Evolutionary conservation across 169 alveolate species (phyloP).

Genomic region (Plasmodium yoelii): DNA sequence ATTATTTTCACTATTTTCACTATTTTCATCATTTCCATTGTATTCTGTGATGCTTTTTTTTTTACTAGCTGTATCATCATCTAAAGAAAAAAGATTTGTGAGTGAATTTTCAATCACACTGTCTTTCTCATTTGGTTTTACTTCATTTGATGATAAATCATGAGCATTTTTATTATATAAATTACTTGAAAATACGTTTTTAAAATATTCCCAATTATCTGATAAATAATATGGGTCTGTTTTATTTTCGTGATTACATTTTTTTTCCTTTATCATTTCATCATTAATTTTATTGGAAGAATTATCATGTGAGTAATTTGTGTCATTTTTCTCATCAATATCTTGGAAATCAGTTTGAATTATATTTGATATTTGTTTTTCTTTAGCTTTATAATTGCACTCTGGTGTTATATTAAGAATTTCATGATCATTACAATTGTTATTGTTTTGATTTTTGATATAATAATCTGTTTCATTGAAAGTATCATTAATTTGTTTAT

Average conservation of each 20-base stretch:
- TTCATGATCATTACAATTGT: no score
- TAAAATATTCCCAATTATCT: conserved; percentile 5
- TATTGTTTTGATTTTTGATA: no score
- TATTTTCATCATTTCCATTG: no score
- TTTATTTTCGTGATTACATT: neutral
- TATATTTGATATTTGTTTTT: no score
- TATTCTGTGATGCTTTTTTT: neutral
- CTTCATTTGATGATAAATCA: neutral
- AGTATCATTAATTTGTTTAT: no score
- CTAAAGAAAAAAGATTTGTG: neutral
- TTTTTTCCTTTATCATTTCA: neutral
- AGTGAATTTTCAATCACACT: neutral
- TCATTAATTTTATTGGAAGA: neutral
- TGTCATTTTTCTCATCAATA: neutral
- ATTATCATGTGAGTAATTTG: neutral
- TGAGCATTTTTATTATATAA: neutral
- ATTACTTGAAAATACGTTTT: conserved; percentile 11
- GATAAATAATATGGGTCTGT: neutral
- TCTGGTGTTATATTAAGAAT: no score
- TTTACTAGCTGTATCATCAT: neutral
- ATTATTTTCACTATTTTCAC: no score
- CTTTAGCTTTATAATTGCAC: no score
- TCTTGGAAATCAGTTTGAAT: neutral
- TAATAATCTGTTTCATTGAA: no score
- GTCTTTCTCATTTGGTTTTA: neutral